Conservation (phyloP, 2,329 filamentous ascomycete species). For the Penicillium oxalicum region DNA sequence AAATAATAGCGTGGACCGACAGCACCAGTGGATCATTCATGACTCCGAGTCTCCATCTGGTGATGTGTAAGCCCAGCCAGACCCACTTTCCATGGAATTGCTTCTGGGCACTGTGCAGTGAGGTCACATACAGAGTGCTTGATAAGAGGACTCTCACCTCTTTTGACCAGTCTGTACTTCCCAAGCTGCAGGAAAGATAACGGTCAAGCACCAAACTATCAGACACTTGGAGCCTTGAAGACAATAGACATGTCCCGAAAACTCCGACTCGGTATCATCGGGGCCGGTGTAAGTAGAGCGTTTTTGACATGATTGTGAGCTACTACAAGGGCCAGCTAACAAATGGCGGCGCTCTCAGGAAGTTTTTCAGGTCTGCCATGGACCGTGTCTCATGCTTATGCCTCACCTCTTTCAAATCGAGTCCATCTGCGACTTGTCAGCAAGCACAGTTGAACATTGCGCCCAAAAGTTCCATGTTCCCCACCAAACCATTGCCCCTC, state of each 20-base stretch:
- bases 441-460: slow-evolving; percentile 12
- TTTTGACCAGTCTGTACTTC: no score
- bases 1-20: no score
- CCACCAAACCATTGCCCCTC: slow-evolving; percentile 10
- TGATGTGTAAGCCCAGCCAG: no score
- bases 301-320: not conserved
- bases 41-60: no score
- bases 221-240: not conserved
- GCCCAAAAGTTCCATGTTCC: slow-evolving; percentile 11
- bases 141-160: no score
- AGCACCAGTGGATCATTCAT: no score
- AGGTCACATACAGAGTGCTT: no score
- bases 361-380: slow-evolving; percentile 16
- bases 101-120: no score
- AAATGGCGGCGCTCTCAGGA: slow-evolving; percentile 3
- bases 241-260: slow-evolving; percentile 1
- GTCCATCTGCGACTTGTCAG: slow-evolving; percentile 14
- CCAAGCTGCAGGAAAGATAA: no score
- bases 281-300: slow-evolving; percentile 9
- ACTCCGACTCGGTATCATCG: slow-evolving; percentile 12
- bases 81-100: no score
- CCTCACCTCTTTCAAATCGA: slow-evolving; percentile 13
- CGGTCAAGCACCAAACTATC: no score
- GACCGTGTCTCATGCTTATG: slow-evolving; percentile 11
- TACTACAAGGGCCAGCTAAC: not conserved